A percentile compares a stretch with the other conserved stretches of the same genome.
These are phyloP conservation scores for Botrytis squamosa DNA, from an alignment of 2,329 filamentous ascomycete genomes.

Conservation along the genomic window DNA sequence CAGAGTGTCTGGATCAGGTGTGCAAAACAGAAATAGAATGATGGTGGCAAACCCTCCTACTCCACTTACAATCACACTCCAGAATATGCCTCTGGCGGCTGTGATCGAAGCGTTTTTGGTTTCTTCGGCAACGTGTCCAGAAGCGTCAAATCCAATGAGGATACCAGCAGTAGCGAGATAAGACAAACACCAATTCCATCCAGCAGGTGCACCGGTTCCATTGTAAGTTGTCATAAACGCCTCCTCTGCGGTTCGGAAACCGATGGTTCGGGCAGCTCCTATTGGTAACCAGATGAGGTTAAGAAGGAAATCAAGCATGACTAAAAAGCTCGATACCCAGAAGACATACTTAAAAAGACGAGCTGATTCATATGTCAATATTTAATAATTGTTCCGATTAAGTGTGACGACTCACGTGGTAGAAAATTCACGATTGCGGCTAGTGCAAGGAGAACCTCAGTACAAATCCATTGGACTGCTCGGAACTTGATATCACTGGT, in stretches of 20 bases:
- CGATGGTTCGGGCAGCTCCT: constrained; percentile 22
- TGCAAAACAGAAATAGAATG: constrained; percentile 25
- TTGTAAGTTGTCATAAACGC: constrained; percentile 27
- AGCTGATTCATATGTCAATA: constrained; percentile 8
- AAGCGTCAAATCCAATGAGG: constrained; percentile 25
- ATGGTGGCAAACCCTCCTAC: constrained; percentile 25
- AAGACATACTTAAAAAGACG: constrained; percentile 24
- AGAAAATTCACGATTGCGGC: constrained; percentile 25
- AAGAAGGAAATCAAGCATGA: constrained; percentile 25
- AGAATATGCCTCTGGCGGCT: constrained; percentile 27
- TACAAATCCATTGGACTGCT: constrained; percentile 26
- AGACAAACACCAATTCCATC: constrained; percentile 27
- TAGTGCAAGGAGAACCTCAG: constrained; percentile 23
- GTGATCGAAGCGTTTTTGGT: constrained; percentile 23
- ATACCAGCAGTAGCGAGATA: constrained; percentile 24
- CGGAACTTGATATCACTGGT: constrained; percentile 22
- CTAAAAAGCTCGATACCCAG: constrained; percentile 24
- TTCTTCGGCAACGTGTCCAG: constrained; percentile 27
- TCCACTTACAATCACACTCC: constrained; percentile 24
- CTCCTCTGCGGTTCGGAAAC: constrained; percentile 24
- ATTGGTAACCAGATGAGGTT: constrained; percentile 27
- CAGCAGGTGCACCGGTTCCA: constrained; percentile 21
- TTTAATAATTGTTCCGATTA: neutral
- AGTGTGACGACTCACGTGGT: constrained; percentile 15
- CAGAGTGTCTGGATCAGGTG: constrained; percentile 24